Evolutionary conservation across 192 early-diverging fungal species (phyloP).

Genomic region (Coemansia sp.): DNA sequence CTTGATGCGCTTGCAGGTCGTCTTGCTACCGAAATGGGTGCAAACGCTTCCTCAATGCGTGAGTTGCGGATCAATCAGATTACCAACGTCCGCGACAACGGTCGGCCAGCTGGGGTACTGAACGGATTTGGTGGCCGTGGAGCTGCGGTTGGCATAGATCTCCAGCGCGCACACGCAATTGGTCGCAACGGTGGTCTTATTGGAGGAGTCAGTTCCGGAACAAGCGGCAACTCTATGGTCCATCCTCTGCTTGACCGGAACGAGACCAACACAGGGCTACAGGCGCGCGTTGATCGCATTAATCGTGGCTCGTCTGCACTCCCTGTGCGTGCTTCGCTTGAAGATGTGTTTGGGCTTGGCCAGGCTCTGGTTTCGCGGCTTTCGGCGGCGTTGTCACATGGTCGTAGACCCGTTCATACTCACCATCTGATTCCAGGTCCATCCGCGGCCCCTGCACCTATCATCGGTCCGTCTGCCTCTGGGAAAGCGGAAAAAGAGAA

Average conservation of each 20-base stretch:
- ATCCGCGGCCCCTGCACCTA: conserved; percentile 15
- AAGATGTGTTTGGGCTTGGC: conserved; percentile 43
- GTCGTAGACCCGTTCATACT: conserved; percentile 38
- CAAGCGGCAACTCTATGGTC: conserved; percentile 29
- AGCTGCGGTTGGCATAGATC: conserved; percentile 10
- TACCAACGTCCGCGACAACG: conserved; percentile 6
- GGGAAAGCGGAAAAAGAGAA: conserved; percentile 3
- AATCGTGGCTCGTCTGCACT: conserved; percentile 26
- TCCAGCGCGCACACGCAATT: conserved; percentile 27
- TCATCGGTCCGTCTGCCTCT: conserved; percentile 2
- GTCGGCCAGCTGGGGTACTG: conserved; percentile 19
- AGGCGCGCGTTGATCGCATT: conserved; percentile 46
- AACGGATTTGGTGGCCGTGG: conserved; percentile 17
- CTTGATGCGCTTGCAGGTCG: conserved; percentile 24
- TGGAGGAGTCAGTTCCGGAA: conserved; percentile 12
- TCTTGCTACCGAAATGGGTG: conserved; percentile 11
- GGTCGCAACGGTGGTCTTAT: conserved; percentile 15
- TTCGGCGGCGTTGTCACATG: conserved; percentile 27
- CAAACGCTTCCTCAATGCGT: not conserved
- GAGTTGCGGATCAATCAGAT: conserved; percentile 9
- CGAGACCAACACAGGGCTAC: conserved; percentile 19
- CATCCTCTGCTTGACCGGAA: conserved; percentile 37
- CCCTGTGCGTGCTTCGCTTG: conserved; percentile 21
- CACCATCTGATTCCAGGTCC: conserved; percentile 22
- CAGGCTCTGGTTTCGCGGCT: conserved; percentile 34